phyloP scores from a whole-genome alignment of 2,329 filamentous ascomycete species.

The Beauveria medogensis region DNA sequence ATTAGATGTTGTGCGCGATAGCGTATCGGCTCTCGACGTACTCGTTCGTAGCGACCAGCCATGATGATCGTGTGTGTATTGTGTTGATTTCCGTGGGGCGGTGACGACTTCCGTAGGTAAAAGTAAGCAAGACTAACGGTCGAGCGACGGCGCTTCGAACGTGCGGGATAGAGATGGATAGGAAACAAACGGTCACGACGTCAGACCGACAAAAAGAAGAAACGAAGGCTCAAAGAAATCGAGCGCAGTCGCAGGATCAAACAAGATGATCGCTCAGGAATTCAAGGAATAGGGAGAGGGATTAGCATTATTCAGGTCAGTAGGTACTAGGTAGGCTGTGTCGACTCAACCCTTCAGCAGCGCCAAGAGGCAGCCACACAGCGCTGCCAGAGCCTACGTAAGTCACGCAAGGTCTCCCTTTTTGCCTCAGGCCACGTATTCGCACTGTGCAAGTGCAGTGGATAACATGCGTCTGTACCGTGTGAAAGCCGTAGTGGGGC shows the following conservation, averaged over 20 bases:
- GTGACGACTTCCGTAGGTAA: not conserved
- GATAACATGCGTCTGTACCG: not conserved
- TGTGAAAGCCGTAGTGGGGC: not conserved
- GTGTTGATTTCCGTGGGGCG: slow-evolving; percentile 1
- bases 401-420: not conserved
- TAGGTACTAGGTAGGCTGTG: not conserved
- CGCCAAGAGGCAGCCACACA: slow-evolving; percentile 2
- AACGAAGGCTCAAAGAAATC: slow-evolving; percentile 14
- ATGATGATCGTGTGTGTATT: slow-evolving; percentile 28
- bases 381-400: not conserved
- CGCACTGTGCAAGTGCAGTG: not conserved
- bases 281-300: slow-evolving; percentile 3
- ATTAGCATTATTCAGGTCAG: not conserved
- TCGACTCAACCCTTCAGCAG: slow-evolving; percentile 7
- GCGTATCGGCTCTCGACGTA: slow-evolving; percentile 25
- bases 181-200: not conserved
- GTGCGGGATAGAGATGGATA: not conserved
- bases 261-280: slow-evolving; percentile 12
- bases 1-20: not conserved
- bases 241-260: slow-evolving; percentile 10
- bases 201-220: not conserved
- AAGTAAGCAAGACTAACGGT: not conserved
- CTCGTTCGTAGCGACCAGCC: slow-evolving; percentile 51
- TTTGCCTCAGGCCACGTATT: slow-evolving; percentile 5
- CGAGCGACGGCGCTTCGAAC: not conserved